Base-by-base conservation (phyloP, 1,139 yeast genomes). In the Arxiozyma heterogenica region DNA sequence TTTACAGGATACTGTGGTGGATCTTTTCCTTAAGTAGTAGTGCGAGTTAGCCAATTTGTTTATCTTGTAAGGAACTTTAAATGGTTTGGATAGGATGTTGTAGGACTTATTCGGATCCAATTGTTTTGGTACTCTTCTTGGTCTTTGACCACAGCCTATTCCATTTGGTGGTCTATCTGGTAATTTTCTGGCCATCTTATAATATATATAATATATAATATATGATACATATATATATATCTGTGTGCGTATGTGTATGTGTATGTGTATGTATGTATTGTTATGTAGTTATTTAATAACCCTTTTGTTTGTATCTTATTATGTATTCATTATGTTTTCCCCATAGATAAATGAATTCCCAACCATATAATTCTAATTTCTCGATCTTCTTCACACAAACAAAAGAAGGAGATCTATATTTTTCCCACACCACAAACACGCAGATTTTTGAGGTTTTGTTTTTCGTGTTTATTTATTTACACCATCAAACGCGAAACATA, bases 81-180 rank as follows among this genome's bases (percentile, higher is more conserved):
- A 79, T 0, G 83, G 83, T 57, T 70, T 75, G 2, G 74, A 61
- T n/a, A 78, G 62, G 1, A 66, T 64, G 4, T 54, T 61, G 2
- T 61, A 53, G 3, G 73, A 61, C 1, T 56, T 57, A 34, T 64
- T 58, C 3, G 60, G 53, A 51, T 70, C 64, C 8, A 69, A 50
- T 11, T 63, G 61, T 38, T 63, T 58, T 11, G 72, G 72, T 6
- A 64, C 62, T 45, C 66, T 56, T 51, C 60, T 59, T 1, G 73
- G 73, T 44, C 66, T 59, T 23, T 64, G 60, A 1, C 73, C 73
- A 9, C 69, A 67, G 11, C 73, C 73, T 25, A 68, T 69, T 8
- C 71, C 71, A 53, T 68, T 69, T 9, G 70, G 70, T 1, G 71
- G 71, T 57, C 69, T 64, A 56, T 68, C 68, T 3, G 71, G 71